Evolutionary conservation across 2,329 filamentous ascomycete genomes (phyloP).

Genomic region (Exophiala sp.): DNA sequence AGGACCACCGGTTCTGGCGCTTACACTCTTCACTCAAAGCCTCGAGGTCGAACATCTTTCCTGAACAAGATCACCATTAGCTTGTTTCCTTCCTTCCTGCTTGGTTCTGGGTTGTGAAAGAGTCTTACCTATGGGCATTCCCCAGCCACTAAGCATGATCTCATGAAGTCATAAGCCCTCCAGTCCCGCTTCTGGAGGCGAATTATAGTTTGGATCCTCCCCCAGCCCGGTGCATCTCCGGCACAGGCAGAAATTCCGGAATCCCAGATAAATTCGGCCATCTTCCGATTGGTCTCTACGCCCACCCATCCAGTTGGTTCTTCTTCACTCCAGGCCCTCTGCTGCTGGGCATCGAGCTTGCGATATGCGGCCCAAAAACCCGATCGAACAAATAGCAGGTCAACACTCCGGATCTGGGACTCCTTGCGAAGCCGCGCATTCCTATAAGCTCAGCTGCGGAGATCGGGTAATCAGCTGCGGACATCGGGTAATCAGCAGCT

Average conservation of each 20-base stretch:
- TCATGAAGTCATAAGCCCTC: slow-evolving; percentile 14
- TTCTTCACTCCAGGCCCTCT: not conserved
- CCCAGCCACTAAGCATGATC: slow-evolving; percentile 27
- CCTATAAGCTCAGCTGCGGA: too few species aligned
- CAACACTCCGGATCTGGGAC: slow-evolving; percentile 24
- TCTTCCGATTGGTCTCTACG: slow-evolving; percentile 31
- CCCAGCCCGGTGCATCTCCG: slow-evolving; percentile 33
- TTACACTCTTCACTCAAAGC: slow-evolving; percentile 35
- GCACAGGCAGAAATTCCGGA: slow-evolving; percentile 33
- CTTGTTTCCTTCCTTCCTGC: too few species aligned
- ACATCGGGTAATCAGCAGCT: too few species aligned
- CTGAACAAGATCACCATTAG: slow-evolving; percentile 1
- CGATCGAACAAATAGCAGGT: slow-evolving; percentile 28
- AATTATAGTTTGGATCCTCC: slow-evolving; percentile 1
- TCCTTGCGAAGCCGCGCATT: too few species aligned
- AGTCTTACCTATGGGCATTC: too few species aligned
- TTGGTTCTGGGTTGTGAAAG: too few species aligned
- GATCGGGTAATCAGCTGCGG: too few species aligned
- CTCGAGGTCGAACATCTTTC: slow-evolving; percentile 37
- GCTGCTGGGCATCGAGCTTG: not conserved
- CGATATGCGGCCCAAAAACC: slow-evolving; percentile 22
- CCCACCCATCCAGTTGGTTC: slow-evolving; percentile 20
- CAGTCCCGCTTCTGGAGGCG: slow-evolving; percentile 1
- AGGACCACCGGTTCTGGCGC: slow-evolving; percentile 36
- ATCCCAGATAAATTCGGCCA: slow-evolving; percentile 33